Evolutionary conservation across 2,329 filamentous ascomycete genomes (phyloP).

Genomic region (Didymella exigua): DNA sequence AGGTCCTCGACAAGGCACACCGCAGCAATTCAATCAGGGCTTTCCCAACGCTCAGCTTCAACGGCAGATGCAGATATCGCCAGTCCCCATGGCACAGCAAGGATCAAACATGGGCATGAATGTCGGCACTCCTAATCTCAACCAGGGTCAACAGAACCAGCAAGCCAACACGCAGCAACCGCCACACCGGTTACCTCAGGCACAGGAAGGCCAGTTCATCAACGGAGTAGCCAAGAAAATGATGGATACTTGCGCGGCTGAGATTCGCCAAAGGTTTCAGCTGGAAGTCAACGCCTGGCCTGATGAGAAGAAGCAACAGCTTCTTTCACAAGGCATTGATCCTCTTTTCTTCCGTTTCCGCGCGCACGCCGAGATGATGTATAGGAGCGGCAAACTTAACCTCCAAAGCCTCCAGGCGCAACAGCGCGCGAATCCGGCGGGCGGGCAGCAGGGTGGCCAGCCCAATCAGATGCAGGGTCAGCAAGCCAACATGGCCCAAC

Average conservation of each 20-base stretch:
- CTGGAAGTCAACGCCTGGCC: conserved; percentile 51
- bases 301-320: conserved; percentile 54
- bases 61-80: conserved; percentile 57
- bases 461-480: conserved; percentile 37
- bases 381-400: conserved; percentile 28
- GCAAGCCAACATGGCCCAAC: conserved; percentile 36
- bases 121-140: conserved; percentile 27
- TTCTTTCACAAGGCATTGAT: conserved; percentile 54
- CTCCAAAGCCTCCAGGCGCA: conserved; percentile 7
- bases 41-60: conserved; percentile 58
- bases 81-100: conserved; percentile 50
- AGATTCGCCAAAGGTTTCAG: conserved; percentile 54
- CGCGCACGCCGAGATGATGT: conserved; percentile 51
- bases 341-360: conserved; percentile 59
- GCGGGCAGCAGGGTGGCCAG: conserved; percentile 37
- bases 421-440: conserved; percentile 23
- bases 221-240: conserved; percentile 55
- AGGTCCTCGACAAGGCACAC: conserved; percentile 46
- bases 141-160: conserved; percentile 38
- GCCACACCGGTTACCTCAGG: conserved; percentile 26
- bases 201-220: conserved; percentile 43
- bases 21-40: conserved; percentile 49
- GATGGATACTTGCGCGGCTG: conserved; percentile 54
- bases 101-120: conserved; percentile 44
- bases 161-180: conserved; percentile 43